Evolutionary conservation across 768 basidiomycete species (phyloP).

Genomic region (Boletellus sp.): DNA sequence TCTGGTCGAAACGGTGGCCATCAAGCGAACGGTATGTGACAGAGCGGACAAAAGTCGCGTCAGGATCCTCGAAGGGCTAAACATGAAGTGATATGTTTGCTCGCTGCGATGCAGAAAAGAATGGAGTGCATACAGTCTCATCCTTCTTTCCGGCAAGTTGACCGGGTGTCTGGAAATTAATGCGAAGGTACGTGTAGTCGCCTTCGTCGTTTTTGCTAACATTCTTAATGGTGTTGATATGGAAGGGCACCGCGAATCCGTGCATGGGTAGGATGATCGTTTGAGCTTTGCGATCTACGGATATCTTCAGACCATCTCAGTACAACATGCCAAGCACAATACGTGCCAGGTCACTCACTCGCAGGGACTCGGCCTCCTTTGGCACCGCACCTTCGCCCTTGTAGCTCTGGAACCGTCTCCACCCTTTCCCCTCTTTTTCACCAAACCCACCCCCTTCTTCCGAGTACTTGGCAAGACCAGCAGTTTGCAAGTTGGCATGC

Average conservation of each 20-base stretch:
- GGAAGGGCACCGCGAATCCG: constrained; percentile 95
- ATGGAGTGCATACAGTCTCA: constrained; percentile 67
- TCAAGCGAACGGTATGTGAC: constrained; percentile 92
- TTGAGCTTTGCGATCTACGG: constrained; percentile 85
- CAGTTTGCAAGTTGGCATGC: constrained; percentile 69
- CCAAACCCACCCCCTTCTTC: constrained; percentile 71
- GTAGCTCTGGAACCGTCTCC: constrained; percentile 96
- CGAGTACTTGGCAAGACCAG: constrained; percentile 80
- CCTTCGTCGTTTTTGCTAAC: constrained; percentile 97
- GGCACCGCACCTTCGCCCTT: constrained; percentile 92
- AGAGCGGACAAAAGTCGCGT: constrained; percentile 93
- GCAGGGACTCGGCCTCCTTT: constrained; percentile 70
- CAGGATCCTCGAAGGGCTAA: constrained; percentile 94
- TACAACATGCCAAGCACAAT: not conserved
- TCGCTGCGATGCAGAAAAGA: not conserved
- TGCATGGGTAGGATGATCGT: constrained; percentile 91
- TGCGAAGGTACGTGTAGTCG: constrained; percentile 88
- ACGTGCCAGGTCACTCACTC: constrained; percentile 47
- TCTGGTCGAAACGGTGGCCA: constrained; percentile 79
- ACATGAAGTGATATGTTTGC: not conserved
- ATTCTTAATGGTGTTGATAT: constrained; percentile 98
- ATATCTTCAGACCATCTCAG: constrained; percentile 53
- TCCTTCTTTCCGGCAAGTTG: constrained; percentile 98
- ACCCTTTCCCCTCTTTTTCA: constrained; percentile 86
- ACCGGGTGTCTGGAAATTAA: constrained; percentile 98